Evolutionary conservation across 495 filamentous ascomycete species (phyloP).

Genomic region (Astrocystis sublimbata): DNA sequence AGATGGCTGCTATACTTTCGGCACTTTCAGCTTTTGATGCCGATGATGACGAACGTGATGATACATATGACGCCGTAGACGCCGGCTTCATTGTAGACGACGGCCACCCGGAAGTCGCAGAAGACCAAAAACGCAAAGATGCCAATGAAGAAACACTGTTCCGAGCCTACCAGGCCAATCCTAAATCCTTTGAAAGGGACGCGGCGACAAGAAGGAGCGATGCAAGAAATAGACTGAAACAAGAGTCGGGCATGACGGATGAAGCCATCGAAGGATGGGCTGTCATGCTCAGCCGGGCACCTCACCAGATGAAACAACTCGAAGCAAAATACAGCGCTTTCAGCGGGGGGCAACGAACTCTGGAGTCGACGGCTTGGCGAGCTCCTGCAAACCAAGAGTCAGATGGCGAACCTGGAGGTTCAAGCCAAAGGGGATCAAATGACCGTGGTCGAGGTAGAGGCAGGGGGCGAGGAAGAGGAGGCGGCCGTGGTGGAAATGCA

Average conservation of each 20-base stretch:
- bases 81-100: constrained; percentile 83
- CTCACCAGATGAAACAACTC: constrained; percentile 62
- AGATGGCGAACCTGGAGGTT: constrained; percentile 34
- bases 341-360: constrained; percentile 58
- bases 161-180: constrained; percentile 61
- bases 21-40: constrained; percentile 89
- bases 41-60: constrained; percentile 95
- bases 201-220: constrained; percentile 64
- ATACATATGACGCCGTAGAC: constrained; percentile 91
- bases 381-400: constrained; percentile 47
- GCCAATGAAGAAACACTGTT: constrained; percentile 62
- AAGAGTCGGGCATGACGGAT: constrained; percentile 84
- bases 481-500: constrained; percentile 57
- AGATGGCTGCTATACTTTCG: constrained; percentile 87
- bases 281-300: constrained; percentile 75
- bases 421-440: constrained; percentile 31
- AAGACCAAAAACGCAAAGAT: constrained; percentile 45
- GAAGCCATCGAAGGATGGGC: constrained; percentile 95
- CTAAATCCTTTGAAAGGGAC: constrained; percentile 68
- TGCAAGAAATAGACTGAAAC: constrained; percentile 62
- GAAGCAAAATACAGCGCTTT: constrained; percentile 66
- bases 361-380: constrained; percentile 65
- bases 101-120: constrained; percentile 35
- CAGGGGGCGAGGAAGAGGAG: constrained; percentile 52
- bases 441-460: constrained; percentile 50